Evolutionary conservation across 225 moss, liverwort and hornwort species (phyloP), one percentile per base, ranked within the genome.

Genomic region (Polytrichum formosum): DNA sequence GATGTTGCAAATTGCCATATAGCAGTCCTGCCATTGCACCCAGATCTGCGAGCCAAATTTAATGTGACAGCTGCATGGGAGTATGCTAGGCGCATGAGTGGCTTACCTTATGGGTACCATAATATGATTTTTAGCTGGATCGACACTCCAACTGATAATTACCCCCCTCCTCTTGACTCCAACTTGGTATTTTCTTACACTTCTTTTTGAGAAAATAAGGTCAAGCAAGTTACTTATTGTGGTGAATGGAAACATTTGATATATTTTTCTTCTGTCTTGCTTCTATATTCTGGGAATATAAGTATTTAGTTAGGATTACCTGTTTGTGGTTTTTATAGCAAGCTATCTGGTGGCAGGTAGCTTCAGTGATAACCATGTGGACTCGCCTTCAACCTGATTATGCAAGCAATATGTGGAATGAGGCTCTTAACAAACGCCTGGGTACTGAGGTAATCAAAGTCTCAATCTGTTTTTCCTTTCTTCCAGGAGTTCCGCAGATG

Each of bases 331-430:
- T 46, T 46, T 46, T 4, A 46, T 46, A 46, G 46, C 46, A 46
- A 46, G 46, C 46, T 20, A 58, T 58, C 67, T 76, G 78, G 74
- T 75, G 74, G 28, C 79, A 91, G 91, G 91, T 99, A 62, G 94
- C 98, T 62, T 90, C 98, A 65, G 85, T 90, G 60, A 99, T 99
- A 64, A 84, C 93, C 7, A 84, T 99, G 91, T 99, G 98, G 98
- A 94, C 98, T 56, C 84, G 98, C 26, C 76, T 99, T 76, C 91
- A 94, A 68, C 98, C 98, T 69, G 91, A 70, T 55, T 99, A 92
- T 77, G 98, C 98, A 56, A 81, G 92, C 35, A 99, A 99, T 68
- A 99, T 99, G 98, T 99, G 98, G 98, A 99, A 91, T 72, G 98
- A 99, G 70, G 98, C 98, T 76, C 76, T 99, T 59, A 99, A 99